These are phyloP conservation scores for Tetrapyrgos nigripes DNA, from an alignment of 1,284 basidiomycete genomes.

Conservation along the genomic window DNA sequence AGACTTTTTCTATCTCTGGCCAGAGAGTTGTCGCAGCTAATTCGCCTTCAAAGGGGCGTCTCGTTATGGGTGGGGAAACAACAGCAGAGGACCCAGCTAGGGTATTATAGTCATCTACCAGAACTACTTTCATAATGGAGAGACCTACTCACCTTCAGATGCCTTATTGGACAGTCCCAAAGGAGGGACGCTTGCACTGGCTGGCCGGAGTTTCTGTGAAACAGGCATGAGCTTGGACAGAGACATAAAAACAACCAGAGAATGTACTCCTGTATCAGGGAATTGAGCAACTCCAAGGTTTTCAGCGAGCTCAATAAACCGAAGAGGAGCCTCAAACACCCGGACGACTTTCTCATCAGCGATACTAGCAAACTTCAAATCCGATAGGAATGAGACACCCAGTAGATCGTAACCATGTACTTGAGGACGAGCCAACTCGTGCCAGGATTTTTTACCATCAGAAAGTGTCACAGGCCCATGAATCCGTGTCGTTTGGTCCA, in stretches of 20 bases:
- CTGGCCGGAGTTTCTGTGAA: conserved; percentile 37
- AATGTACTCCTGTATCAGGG: conserved; percentile 51
- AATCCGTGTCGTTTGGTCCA: conserved; percentile 90
- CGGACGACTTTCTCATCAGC: conserved; percentile 94
- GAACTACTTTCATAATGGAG: too few species aligned
- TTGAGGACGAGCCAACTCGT: conserved; percentile 90
- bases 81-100: conserved; percentile 4
- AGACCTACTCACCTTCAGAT: conserved; percentile 51
- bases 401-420: conserved; percentile 94
- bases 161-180: conserved; percentile 51
- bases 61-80: conserved; percentile 23
- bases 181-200: conserved; percentile 44
- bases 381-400: conserved; percentile 77
- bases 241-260: not conserved
- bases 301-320: conserved; percentile 72
- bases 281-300: conserved; percentile 56
- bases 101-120: too few species aligned
- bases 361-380: conserved; percentile 83
- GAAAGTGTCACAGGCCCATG: conserved; percentile 61
- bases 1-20: conserved; percentile 97
- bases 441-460: conserved; percentile 61
- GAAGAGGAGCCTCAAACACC: conserved; percentile 87
- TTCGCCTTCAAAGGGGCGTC: conserved; percentile 83
- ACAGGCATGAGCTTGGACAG: not conserved
- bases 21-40: conserved; percentile 89